These are phyloP conservation scores for Claviceps capensis DNA, from an alignment of 2,329 filamentous ascomycete genomes.

Conservation along the genomic window DNA sequence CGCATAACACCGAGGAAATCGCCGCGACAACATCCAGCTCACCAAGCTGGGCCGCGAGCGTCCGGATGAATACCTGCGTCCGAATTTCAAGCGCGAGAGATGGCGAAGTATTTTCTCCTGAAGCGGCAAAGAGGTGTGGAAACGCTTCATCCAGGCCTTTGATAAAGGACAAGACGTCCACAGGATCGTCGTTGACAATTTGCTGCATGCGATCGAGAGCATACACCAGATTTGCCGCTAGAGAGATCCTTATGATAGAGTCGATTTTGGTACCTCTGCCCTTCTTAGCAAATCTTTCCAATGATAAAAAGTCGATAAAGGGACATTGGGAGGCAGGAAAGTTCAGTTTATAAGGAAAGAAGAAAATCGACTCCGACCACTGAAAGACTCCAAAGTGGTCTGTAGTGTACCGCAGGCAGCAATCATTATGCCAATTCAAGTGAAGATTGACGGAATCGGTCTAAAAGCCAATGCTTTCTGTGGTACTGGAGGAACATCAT, in stretches of 20 bases:
- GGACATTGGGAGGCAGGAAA: background rate
- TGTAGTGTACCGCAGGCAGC: no score
- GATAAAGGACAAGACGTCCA: conserved; percentile 16
- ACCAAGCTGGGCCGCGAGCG: conserved; percentile 7
- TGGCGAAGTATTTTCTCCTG: conserved; percentile 8
- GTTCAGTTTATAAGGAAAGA: background rate
- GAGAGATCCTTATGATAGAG: conserved; percentile 9
- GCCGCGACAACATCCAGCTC: conserved; percentile 8
- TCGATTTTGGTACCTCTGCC: background rate
- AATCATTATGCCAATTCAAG: no score
- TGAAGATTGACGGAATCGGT: no score
- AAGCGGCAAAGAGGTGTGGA: conserved; percentile 15
- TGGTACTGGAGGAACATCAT: no score
- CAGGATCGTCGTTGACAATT: conserved; percentile 3
- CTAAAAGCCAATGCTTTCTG: no score
- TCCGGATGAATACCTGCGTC: conserved; percentile 20
- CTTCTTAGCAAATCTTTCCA: conserved; percentile 3
- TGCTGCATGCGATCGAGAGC: conserved; percentile 17
- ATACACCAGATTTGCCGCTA: conserved; percentile 22
- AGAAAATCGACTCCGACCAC: no score
- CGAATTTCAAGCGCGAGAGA: conserved; percentile 22
- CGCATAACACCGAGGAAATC: conserved; percentile 20
- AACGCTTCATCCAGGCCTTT: conserved; percentile 18
- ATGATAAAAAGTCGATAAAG: conserved; percentile 17
- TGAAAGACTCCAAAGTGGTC: no score